A percentile compares a stretch with the other conserved stretches of the same genome.
phyloP scores from a whole-genome alignment of 371 early-diverging fungal genomes.

The Rhizopus microsporus region DNA sequence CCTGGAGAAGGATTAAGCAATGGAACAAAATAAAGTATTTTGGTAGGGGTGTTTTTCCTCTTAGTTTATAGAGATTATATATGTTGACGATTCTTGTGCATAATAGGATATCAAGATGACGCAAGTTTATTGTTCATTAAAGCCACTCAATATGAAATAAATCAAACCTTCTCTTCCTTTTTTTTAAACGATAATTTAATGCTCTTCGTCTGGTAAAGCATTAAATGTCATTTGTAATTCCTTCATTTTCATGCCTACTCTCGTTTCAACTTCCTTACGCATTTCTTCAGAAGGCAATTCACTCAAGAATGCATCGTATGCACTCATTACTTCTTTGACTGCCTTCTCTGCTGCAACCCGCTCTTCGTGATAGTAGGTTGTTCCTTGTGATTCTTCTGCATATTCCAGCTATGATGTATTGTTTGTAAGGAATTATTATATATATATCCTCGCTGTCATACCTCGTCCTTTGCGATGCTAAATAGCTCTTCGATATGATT shows the following conservation, averaged over 20 bases:
- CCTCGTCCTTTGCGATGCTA: conserved; percentile 42
- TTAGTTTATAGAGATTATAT: too few species aligned
- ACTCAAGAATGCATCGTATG: conserved; percentile 31
- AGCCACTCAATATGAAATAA: conserved; percentile 8
- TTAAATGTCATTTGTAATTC: conserved; percentile 45
- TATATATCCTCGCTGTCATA: conserved; percentile 1
- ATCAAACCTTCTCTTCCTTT: neutral
- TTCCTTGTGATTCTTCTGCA: conserved; percentile 44
- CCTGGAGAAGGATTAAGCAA: conserved; percentile 72
- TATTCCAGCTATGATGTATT: conserved; percentile 33
- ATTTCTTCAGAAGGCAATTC: conserved; percentile 38
- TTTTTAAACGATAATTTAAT: conserved; percentile 6
- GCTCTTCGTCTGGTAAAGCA: conserved; percentile 34
- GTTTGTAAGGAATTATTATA: neutral
- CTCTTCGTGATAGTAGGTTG: conserved; percentile 48
- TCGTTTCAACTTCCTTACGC: conserved; percentile 36
- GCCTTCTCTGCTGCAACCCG: conserved; percentile 37
- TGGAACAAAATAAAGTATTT: conserved; percentile 45
- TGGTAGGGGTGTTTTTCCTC: too few species aligned
- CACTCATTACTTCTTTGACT: conserved; percentile 35
- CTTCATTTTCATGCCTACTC: conserved; percentile 41
- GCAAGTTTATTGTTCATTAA: neutral
- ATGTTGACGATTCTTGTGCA: neutral
- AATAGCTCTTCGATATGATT: conserved; percentile 40
- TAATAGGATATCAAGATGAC: neutral